A percentile compares a stretch with the other conserved stretches of the same genome.
phyloP scores from a whole-genome alignment of 2,329 filamentous ascomycete genomes.

The Ophiosphaerella herpotricha region DNA sequence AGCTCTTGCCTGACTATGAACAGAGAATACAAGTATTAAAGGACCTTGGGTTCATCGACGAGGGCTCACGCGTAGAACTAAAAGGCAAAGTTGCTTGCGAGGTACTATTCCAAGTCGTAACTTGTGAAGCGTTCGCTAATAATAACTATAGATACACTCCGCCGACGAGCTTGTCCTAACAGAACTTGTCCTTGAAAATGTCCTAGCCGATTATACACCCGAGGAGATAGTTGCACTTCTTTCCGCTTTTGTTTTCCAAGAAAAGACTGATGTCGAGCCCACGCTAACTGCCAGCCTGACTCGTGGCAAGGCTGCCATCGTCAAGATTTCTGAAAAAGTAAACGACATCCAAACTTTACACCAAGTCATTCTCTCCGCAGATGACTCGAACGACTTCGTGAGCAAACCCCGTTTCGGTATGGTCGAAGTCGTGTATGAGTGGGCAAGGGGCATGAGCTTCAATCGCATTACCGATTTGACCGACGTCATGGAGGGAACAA shows the following conservation, averaged over 20 bases:
- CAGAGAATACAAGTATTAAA: constrained; percentile 91
- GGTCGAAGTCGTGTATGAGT: constrained; percentile 98
- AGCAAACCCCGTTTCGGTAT: constrained; percentile 86
- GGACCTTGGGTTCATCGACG: constrained; percentile 90
- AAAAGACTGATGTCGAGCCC: constrained; percentile 85
- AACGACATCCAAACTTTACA: constrained; percentile 86
- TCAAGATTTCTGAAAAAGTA: constrained; percentile 89
- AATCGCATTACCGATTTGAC: constrained; percentile 96
- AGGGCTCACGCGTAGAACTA: constrained; percentile 82
- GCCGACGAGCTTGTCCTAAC: constrained; percentile 95
- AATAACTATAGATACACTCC: constrained; percentile 71
- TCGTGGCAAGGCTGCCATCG: constrained; percentile 80
- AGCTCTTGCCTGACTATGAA: constrained; percentile 94
- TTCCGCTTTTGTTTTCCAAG: constrained; percentile 95
- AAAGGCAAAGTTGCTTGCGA: constrained; percentile 99
- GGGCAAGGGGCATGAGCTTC: constrained; percentile 97
- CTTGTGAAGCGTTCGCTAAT: constrained; percentile 8
- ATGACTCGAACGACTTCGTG: constrained; percentile 92
- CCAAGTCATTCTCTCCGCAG: constrained; percentile 87
- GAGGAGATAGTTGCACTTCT: constrained; percentile 95
- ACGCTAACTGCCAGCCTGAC: constrained; percentile 82
- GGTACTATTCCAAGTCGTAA: constrained; percentile 41
- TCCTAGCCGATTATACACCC: constrained; percentile 91
- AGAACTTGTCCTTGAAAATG: constrained; percentile 94
- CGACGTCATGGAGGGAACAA: constrained; percentile 95